phyloP scores from a whole-genome alignment of 768 basidiomycete genomes.

The Galerina sulciceps region DNA sequence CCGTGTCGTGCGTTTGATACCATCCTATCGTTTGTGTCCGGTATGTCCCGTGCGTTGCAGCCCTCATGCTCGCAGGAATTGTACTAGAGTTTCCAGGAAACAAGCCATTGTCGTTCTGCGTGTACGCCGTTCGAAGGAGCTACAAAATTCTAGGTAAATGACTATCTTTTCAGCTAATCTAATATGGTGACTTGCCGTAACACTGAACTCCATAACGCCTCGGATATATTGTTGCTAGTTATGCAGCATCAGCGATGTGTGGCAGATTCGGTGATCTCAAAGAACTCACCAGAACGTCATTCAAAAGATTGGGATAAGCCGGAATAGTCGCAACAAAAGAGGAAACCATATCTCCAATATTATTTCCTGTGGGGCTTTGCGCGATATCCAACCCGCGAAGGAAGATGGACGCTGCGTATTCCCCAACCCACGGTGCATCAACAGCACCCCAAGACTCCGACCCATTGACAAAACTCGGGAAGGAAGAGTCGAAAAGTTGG shows the following conservation, averaged over 20 bases:
- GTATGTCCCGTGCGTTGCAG: conserved; percentile 20
- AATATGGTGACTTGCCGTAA: conserved; percentile 16
- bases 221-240: conserved; percentile 21
- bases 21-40: conserved; percentile 24
- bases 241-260: neutral
- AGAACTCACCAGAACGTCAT: conserved; percentile 18
- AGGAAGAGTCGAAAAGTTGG: conserved; percentile 18
- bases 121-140: conserved; percentile 25
- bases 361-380: conserved; percentile 20
- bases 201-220: conserved; percentile 26
- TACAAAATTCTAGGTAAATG: neutral
- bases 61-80: conserved; percentile 20
- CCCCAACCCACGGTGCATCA: conserved; percentile 24
- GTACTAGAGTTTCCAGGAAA: conserved; percentile 15
- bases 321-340: conserved; percentile 17
- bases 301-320: conserved; percentile 9
- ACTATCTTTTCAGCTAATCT: neutral
- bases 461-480: conserved; percentile 22
- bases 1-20: conserved; percentile 20
- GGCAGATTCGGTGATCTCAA: neutral
- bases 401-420: conserved; percentile 20
- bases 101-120: conserved; percentile 17
- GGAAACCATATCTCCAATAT: conserved; percentile 21
- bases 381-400: conserved; percentile 17
- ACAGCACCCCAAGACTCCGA: conserved; percentile 13